phyloP scores from a whole-genome alignment of 2,329 filamentous ascomycete species.

The Tolypocladium inflatum region DNA sequence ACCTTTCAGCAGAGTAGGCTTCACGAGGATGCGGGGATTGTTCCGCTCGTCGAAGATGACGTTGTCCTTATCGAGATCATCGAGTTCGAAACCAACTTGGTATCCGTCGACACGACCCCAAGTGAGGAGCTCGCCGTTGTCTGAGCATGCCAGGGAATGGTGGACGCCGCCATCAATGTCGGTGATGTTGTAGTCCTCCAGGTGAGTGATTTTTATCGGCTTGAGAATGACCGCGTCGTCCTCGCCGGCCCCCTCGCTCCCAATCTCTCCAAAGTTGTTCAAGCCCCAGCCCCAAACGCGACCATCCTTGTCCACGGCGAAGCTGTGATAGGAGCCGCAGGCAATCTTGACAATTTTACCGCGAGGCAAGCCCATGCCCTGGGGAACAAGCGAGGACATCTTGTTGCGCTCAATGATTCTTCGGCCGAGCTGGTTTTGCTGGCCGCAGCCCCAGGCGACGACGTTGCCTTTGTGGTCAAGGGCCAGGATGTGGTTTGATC shows the following conservation, averaged over 20 bases:
- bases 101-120: slow-evolving; percentile 50
- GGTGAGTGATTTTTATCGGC: slow-evolving; percentile 55
- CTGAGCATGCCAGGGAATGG: slow-evolving; percentile 59
- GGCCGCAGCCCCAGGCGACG: slow-evolving; percentile 62
- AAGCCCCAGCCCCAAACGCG: slow-evolving; percentile 75
- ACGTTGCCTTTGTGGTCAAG: slow-evolving; percentile 56
- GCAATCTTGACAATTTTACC: slow-evolving; percentile 47
- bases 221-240: slow-evolving; percentile 60
- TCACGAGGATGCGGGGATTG: slow-evolving; percentile 54
- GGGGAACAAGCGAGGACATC: slow-evolving; percentile 49
- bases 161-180: slow-evolving; percentile 63
- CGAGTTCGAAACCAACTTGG: slow-evolving; percentile 47
- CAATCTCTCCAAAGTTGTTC: slow-evolving; percentile 80
- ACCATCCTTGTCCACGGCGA: slow-evolving; percentile 63
- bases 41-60: slow-evolving; percentile 54
- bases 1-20: slow-evolving; percentile 32
- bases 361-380: slow-evolving; percentile 46
- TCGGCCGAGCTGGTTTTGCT: slow-evolving; percentile 57
- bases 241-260: slow-evolving; percentile 40
- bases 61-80: slow-evolving; percentile 36
- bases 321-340: slow-evolving; percentile 72
- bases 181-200: slow-evolving; percentile 54
- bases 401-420: slow-evolving; percentile 52
- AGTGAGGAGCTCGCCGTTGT: slow-evolving; percentile 45
- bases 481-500: slow-evolving; percentile 63